A percentile compares a stretch with the other conserved stretches of the same genome.
Conservation (phyloP, 1,139 yeast genomes). For the Hemisphaericaspora lyxosophila region DNA sequence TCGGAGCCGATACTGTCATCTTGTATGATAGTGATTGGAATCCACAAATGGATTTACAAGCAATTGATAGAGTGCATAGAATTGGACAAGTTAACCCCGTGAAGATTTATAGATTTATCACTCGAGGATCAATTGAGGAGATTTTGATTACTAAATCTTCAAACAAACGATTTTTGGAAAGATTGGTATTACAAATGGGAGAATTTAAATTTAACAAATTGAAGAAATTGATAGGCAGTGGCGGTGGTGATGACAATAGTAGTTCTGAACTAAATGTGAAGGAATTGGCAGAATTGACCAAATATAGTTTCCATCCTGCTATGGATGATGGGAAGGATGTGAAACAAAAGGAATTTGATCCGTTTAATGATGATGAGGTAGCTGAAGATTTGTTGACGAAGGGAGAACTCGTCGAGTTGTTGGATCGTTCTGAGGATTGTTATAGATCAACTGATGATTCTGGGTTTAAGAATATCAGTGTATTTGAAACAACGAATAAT, state of each 20-base stretch:
- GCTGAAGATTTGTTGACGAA: constrained; percentile 18
- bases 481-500: constrained; percentile 53
- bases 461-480: constrained; percentile 42
- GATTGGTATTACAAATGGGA: constrained; percentile 82
- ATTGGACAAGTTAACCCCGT: constrained; percentile 89
- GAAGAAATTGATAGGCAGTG: constrained; percentile 15
- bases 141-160: constrained; percentile 74
- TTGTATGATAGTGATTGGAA: constrained; percentile 95
- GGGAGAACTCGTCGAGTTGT: constrained; percentile 51
- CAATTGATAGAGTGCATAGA: constrained; percentile 93
- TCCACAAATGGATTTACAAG: constrained; percentile 94
- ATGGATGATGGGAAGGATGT: constrained; percentile 7
- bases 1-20: constrained; percentile 86
- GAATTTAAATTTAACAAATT: constrained; percentile 58
- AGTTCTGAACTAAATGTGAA: constrained; percentile 15
- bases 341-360: constrained; percentile 6
- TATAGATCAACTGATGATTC: constrained; percentile 30
- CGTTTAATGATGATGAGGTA: constrained; percentile 7
- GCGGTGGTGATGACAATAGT: constrained; percentile 5
- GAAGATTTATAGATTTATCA: constrained; percentile 71
- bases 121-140: constrained; percentile 81
- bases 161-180: constrained; percentile 75
- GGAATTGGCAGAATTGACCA: constrained; percentile 34
- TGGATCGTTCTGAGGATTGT: constrained; percentile 52
- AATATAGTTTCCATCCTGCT: constrained; percentile 15